phyloP scores from a whole-genome alignment of 352 stramenopile species.

The Phytopythium litorale region DNA sequence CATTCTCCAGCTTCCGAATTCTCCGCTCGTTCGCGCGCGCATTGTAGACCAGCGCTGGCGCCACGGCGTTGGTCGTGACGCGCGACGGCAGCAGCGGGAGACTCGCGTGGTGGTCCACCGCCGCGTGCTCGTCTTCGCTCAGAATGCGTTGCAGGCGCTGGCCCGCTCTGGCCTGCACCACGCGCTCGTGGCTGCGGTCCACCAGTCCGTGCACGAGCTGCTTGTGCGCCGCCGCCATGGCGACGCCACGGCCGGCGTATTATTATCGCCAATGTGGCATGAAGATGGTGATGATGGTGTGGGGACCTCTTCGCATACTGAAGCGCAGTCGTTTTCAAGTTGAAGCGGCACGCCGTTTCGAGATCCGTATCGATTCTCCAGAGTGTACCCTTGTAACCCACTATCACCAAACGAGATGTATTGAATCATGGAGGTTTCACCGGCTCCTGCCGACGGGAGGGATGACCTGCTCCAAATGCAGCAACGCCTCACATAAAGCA shows the following conservation, averaged over 20 bases:
- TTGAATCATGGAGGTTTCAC: background rate
- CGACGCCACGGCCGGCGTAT: background rate
- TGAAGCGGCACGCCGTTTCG: background rate
- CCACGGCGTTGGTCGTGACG: background rate
- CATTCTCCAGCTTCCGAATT: background rate
- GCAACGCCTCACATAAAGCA: background rate
- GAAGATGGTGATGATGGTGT: too few relatives aligned
- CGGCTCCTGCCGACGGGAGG: background rate
- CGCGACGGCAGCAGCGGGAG: background rate
- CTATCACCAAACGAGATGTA: background rate
- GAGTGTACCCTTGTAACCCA: conserved; percentile 1
- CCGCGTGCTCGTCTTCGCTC: conserved; percentile 5
- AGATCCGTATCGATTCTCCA: background rate
- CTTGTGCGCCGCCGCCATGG: conserved; percentile 26
- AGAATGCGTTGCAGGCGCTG: conserved; percentile 40
- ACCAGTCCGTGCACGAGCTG: conserved; percentile 54
- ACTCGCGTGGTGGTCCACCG: background rate
- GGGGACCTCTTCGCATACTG: background rate
- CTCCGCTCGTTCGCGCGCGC: background rate
- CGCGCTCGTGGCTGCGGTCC: conserved; percentile 52
- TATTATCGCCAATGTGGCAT: too few relatives aligned
- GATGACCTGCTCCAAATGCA: background rate
- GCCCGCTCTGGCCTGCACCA: conserved; percentile 50
- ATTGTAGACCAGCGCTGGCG: conserved; percentile 1
- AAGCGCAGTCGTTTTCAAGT: background rate